Evolutionary conservation across 2,329 filamentous ascomycete genomes (phyloP), one percentile per base, ranked within the genome.

Genomic region (Pseudocercospora fijiensis): DNA sequence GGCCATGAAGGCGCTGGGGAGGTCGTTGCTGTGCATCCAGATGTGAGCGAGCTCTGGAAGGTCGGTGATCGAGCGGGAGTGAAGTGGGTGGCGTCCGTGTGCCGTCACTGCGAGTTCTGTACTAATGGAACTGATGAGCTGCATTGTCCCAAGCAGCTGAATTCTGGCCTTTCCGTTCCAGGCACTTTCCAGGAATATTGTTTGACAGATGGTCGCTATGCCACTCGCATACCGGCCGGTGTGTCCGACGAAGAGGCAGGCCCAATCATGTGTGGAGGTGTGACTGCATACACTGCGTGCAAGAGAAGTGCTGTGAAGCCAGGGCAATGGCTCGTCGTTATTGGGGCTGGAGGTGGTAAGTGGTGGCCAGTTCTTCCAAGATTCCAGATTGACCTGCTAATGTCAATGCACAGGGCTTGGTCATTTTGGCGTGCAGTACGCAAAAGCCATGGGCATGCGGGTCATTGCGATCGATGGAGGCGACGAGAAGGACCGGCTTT

Each of bases 401-500:
- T 53, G 18, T 27, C 24, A 26, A 24, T 9, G 1, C 24, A 11
- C 22, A 52, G 49, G 49, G 16, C 11, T 61, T 16, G 66, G 70
- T 49, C 71, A 71, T 53, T 66, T 74, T 24, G 73, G 70, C n/a
- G 66, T 76, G 1, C 73, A 75, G 53, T 74, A 75, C 53, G 73
- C 67, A 18, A 73, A 73, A 61, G 72, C 72, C 13, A 74, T 75
- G 69, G 71, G 71, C 24, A 75, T 78, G 73, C 69, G 74, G n/a
- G 71, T 78, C 28, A 78, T 78, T 52, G 77, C 75, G 26, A 70
- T 78, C 58, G 76, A 79, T 61, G 76, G 76, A 10, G 75, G 76
- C 11, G 70, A 73, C 13, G 73, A 73, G 41, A 78, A 79, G 63
- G 68, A 67, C 16, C 74, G 75, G 30, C 71, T 78, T 11, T 78